Conservation (phyloP, 139 green algal species). For the Deuterostichococcus epilithicus region DNA sequence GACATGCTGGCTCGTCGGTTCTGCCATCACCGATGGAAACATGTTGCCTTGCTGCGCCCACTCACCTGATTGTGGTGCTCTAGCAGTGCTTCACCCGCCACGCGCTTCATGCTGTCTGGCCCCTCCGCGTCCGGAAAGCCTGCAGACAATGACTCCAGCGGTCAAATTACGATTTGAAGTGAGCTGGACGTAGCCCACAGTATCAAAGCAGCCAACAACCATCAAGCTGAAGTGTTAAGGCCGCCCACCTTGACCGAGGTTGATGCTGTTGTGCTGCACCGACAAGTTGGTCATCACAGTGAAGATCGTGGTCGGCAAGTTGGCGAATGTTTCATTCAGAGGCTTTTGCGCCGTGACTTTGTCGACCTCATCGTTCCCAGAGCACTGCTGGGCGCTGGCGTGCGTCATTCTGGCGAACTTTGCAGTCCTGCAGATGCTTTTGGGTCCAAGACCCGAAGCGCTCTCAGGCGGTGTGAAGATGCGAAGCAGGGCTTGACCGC, state of each 20-base stretch:
- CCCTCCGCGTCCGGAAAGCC: slow-evolving; percentile 76
- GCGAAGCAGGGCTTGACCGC: too few relatives aligned
- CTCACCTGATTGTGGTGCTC: slow-evolving; percentile 30
- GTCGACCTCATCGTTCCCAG: background rate
- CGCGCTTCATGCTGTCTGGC: slow-evolving; percentile 62
- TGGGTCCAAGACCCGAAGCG: too few relatives aligned
- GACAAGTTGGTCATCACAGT: slow-evolving; percentile 46
- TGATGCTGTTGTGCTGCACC: slow-evolving; percentile 49
- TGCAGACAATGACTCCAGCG: background rate
- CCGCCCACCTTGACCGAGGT: slow-evolving; percentile 54
- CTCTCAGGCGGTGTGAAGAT: too few relatives aligned
- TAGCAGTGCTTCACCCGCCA: slow-evolving; percentile 21
- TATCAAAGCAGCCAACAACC: too few relatives aligned
- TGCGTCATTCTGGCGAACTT: too few relatives aligned
- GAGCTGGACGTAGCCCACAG: too few relatives aligned
- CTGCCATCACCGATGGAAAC: too few relatives aligned
- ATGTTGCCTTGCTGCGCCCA: too few relatives aligned
- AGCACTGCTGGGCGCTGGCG: background rate
- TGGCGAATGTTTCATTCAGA: slow-evolving; percentile 22
- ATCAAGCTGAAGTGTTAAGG: background rate
- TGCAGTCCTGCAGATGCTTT: too few relatives aligned
- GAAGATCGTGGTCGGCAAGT: slow-evolving; percentile 54
- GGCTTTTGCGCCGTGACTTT: slow-evolving; percentile 2
- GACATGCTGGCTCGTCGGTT: too few relatives aligned
- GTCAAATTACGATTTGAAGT: background rate